These are phyloP conservation scores for Emmonsia crescens DNA, from an alignment of 2,329 filamentous ascomycete genomes.

Conservation along the genomic window DNA sequence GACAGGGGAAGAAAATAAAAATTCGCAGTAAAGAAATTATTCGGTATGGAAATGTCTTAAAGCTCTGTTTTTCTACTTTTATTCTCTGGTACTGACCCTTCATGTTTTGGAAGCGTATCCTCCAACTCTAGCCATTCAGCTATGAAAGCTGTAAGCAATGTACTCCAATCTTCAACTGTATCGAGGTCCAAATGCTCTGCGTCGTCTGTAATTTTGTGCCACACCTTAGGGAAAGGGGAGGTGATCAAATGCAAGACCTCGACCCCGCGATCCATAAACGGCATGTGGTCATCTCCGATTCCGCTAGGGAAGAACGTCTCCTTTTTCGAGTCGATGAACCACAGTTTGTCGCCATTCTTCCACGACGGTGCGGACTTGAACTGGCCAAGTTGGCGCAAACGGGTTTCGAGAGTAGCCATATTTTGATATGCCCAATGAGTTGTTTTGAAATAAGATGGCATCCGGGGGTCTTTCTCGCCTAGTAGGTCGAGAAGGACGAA, in stretches of 20 bases:
- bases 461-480: conserved; percentile 53
- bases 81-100: conserved; percentile 10
- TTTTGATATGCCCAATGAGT: conserved; percentile 88
- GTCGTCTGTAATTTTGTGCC: conserved; percentile 79
- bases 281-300: conserved; percentile 80
- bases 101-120: conserved; percentile 33
- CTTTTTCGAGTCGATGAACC: conserved; percentile 57
- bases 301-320: conserved; percentile 38
- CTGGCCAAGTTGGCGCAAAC: conserved; percentile 56
- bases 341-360: conserved; percentile 36
- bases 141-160: conserved; percentile 70
- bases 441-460: conserved; percentile 79
- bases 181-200: conserved; percentile 70
- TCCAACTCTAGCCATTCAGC: conserved; percentile 88
- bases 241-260: conserved; percentile 79
- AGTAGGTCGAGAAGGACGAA: conserved; percentile 90
- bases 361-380: conserved; percentile 52
- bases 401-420: conserved; percentile 62
- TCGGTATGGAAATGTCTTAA: conserved; percentile 24
- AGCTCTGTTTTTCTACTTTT: conserved; percentile 27
- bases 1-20: not conserved
- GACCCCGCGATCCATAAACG: conserved; percentile 78
- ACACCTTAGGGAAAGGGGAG: conserved; percentile 48
- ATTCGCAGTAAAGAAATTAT: not conserved
- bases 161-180: conserved; percentile 78